Evolutionary conservation across 805 yeast genomes (phyloP).

Genomic region (Jamesozyma spencerorum): DNA sequence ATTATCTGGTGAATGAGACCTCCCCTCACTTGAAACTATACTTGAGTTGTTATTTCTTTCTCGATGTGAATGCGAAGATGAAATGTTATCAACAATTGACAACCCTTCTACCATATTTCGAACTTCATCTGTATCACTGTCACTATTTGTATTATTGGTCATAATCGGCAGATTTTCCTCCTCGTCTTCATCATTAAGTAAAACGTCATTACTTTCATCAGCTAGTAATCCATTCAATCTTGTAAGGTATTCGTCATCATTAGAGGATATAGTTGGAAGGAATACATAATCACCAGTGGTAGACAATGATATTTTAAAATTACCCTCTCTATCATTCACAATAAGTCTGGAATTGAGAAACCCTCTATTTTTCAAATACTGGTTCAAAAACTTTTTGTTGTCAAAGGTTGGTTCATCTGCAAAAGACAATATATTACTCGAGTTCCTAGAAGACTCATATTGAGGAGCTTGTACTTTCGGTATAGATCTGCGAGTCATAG

Average conservation of each 20-base stretch:
- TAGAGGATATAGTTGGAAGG: conserved; percentile 28
- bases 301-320: conserved; percentile 22
- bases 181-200: conserved; percentile 4
- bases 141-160: not conserved
- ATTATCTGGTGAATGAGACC: conserved; percentile 1
- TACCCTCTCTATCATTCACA: conserved; percentile 9
- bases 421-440: not conserved
- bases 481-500: not conserved
- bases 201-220: conserved; percentile 5
- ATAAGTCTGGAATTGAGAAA: conserved; percentile 17
- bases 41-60: not conserved
- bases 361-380: conserved; percentile 25
- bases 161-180: not conserved
- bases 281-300: conserved; percentile 31
- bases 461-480: not conserved
- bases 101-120: not conserved
- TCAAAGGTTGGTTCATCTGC: conserved; percentile 1
- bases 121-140: too few species aligned
- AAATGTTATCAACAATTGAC: not conserved
- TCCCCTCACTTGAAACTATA: not conserved
- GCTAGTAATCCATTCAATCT: conserved; percentile 19
- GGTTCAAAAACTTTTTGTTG: conserved; percentile 10
- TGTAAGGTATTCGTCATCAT: conserved; percentile 28
- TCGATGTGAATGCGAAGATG: not conserved
- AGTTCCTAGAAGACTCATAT: not conserved